Evolutionary conservation across 2,329 filamentous ascomycete species (phyloP).

Genomic region (Westerdykella aurantiaca): DNA sequence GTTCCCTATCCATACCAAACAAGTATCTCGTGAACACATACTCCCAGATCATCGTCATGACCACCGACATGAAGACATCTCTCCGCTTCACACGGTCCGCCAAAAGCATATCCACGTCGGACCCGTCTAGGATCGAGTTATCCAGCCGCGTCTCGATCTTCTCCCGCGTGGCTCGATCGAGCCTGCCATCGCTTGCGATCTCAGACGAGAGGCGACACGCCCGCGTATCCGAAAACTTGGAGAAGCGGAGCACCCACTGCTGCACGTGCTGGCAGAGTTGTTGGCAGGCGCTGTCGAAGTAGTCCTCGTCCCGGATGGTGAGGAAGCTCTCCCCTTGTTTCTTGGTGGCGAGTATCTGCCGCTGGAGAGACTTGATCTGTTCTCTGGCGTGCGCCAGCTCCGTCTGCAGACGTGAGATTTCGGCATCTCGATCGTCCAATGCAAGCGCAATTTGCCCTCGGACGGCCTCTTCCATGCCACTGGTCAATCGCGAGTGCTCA

Average conservation of each 20-base stretch:
- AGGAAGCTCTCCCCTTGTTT: slow-evolving; percentile 68
- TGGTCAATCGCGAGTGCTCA: slow-evolving; percentile 57
- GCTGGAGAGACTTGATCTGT: slow-evolving; percentile 55
- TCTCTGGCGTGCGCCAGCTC: slow-evolving; percentile 69
- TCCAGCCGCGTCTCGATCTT: slow-evolving; percentile 92
- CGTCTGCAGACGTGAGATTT: slow-evolving; percentile 70
- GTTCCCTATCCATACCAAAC: slow-evolving; percentile 97
- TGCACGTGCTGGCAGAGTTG: slow-evolving; percentile 93
- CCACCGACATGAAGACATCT: slow-evolving; percentile 97
- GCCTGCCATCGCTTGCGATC: slow-evolving; percentile 58
- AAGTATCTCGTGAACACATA: slow-evolving; percentile 97
- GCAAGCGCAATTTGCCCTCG: slow-evolving; percentile 57
- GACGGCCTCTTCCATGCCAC: slow-evolving; percentile 58
- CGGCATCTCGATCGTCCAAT: slow-evolving; percentile 74
- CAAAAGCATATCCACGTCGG: slow-evolving; percentile 84
- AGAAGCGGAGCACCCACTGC: slow-evolving; percentile 96
- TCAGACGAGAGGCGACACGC: slow-evolving; percentile 77
- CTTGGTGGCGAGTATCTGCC: slow-evolving; percentile 52
- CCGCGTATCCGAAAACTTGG: slow-evolving; percentile 91
- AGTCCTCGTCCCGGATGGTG: slow-evolving; percentile 77
- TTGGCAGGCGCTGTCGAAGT: slow-evolving; percentile 91
- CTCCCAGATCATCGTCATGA: slow-evolving; percentile 99
- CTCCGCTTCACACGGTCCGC: slow-evolving; percentile 80
- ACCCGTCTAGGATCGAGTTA: slow-evolving; percentile 88
- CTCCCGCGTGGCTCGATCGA: slow-evolving; percentile 47